Base-by-base conservation (phyloP, 1,139 yeast genomes). In the Magnusiomyces tetraspermus region DNA sequence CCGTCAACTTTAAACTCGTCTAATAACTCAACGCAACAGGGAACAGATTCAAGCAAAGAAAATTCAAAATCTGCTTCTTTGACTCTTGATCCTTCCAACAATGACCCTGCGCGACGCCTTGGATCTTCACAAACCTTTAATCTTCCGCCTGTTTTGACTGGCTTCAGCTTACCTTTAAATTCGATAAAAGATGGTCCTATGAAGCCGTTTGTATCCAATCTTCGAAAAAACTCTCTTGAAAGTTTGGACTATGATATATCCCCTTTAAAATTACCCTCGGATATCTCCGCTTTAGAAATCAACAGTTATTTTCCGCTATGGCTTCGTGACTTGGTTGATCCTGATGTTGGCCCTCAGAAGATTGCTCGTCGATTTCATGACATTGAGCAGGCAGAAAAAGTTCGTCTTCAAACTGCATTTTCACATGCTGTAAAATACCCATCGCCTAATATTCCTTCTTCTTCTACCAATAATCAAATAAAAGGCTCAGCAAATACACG, bases 331-430 rank as follows among this genome's bases (percentile, higher is more conserved):
- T 60, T 67, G 4, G 59, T 65, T 5, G 52, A 55, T 22, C 62
- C 61, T 13, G 53, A 62, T 6, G 53, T 55, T 13, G 71, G 70
- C 11, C 63, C 71, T 10, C 61, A 61, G 47, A 56, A 59, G 8
- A 60, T 74, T 17, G 70, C 75, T 3, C 65, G 65, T 46, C 61
- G 64, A 48, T 74, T 74, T 58, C 56, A 62, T 36, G 62, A 63
- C 31, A 64, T 74, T 47, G 76, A 68, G 57, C 59, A 63, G 49
- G 66, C 67, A 15, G 77, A 72, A 54, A 66, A 65, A 48, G 58
- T 57, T 13, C 64, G 76, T 1, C 55, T 72, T 30, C 65, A 66
- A 51, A 52, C 60, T 19, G 71, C 70, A 1, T 60, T 67, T 45
- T 49, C 56, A n/a, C 61, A 57, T 5, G 48, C 59, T 17, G 54